Conservation (phyloP, 108 stramenopile genomes). For the Nitzschia sp. region DNA sequence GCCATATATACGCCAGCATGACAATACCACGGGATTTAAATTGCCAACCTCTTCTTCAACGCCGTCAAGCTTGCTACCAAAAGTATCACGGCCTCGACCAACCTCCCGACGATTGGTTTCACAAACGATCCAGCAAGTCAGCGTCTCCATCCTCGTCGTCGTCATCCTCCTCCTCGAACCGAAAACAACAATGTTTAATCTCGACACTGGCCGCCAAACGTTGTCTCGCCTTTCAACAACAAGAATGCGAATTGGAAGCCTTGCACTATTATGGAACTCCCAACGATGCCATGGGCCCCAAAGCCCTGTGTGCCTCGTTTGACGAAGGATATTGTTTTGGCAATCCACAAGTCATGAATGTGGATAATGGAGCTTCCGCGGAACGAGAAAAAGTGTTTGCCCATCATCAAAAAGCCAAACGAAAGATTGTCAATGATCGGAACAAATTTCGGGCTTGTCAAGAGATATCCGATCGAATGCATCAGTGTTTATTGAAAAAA, state of each 20-base stretch:
- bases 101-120: neutral
- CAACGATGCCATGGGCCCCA: constrained; percentile 9
- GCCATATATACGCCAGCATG: no score
- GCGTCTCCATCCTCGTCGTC: neutral
- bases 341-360: constrained; percentile 27
- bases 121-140: neutral
- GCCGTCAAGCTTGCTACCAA: constrained; percentile 15
- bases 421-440: constrained; percentile 6
- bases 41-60: neutral
- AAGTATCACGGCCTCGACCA: constrained; percentile 13
- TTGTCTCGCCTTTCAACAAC: constrained; percentile 19
- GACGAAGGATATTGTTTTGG: constrained; percentile 32
- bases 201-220: constrained; percentile 18
- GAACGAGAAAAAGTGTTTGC: constrained; percentile 13
- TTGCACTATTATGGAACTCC: constrained; percentile 19
- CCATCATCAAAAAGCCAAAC: constrained; percentile 29
- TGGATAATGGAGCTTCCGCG: constrained; percentile 1
- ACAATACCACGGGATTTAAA: no score
- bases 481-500: constrained; percentile 20
- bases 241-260: constrained; percentile 15
- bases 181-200: constrained; percentile 5
- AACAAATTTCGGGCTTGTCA: constrained; percentile 12
- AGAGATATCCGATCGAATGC: constrained; percentile 6
- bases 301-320: constrained; percentile 19
- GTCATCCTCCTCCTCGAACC: neutral